A percentile compares a stretch with the other conserved stretches of the same genome.
Conservation (phyloP, 768 basidiomycete species). For the Pulveroboletus sp. region DNA sequence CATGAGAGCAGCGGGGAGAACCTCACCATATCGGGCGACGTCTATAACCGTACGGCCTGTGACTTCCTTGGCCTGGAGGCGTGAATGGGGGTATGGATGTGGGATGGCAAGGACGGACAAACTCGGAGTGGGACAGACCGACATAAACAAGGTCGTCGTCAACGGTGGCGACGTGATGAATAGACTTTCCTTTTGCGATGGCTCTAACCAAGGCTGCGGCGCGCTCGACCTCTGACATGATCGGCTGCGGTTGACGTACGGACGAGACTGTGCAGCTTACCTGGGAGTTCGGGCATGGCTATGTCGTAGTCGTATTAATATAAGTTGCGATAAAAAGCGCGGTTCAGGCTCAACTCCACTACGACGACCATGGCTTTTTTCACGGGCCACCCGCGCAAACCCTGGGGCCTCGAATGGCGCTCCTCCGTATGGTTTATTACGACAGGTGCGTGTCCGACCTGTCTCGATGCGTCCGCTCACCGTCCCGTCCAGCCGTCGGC, state of each 20-base stretch:
- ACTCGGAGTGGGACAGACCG: constrained; percentile 52
- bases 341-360: too few relatives aligned
- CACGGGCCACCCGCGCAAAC: constrained; percentile 24
- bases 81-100: background rate
- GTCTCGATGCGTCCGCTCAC: too few relatives aligned
- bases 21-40: constrained; percentile 53
- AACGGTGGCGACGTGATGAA: constrained; percentile 53
- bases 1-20: background rate
- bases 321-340: too few relatives aligned
- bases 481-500: constrained; percentile 38
- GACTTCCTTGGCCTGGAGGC: constrained; percentile 51
- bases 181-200: constrained; percentile 50
- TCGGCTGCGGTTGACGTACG: too few relatives aligned
- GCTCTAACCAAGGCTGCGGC: constrained; percentile 55
- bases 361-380: background rate
- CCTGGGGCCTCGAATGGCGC: constrained; percentile 53
- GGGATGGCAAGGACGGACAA: constrained; percentile 48
- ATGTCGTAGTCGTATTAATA: too few relatives aligned
- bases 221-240: constrained; percentile 75
- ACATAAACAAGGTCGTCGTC: constrained; percentile 65
- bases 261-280: constrained; percentile 23
- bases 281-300: constrained; percentile 61
- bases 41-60: constrained; percentile 44
- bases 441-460: constrained; percentile 28
- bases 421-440: constrained; percentile 59